Evolutionary conservation across 345 rosid genomes (phyloP).

Genomic region (Gossypium thurberi): DNA sequence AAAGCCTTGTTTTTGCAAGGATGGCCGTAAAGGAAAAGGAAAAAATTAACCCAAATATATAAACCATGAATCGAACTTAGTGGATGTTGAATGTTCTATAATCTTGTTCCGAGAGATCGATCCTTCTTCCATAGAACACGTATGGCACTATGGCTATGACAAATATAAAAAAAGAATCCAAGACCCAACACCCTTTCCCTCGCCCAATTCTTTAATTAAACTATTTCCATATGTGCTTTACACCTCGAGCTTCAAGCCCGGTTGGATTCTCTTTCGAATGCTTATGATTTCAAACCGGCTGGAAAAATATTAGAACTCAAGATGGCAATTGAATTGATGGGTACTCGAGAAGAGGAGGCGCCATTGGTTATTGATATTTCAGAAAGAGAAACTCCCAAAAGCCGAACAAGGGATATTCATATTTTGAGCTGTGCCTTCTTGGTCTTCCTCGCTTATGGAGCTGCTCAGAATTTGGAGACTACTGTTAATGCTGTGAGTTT

Average conservation of each 20-base stretch:
- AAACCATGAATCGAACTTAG: no score
- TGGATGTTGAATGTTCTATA: no score
- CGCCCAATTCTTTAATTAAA: not conserved
- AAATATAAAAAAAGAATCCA: not conserved
- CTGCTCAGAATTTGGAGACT: slow-evolving; percentile 90
- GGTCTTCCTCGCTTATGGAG: slow-evolving; percentile 80
- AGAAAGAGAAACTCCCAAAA: slow-evolving; percentile 24
- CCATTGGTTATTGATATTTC: slow-evolving; percentile 37
- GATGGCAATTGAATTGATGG: slow-evolving; percentile 1
- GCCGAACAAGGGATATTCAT: slow-evolving; percentile 60
- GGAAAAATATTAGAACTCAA: not conserved
- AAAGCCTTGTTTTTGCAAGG: no score
- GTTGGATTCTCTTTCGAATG: slow-evolving; percentile 17
- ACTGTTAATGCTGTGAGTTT: slow-evolving; percentile 63
- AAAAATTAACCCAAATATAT: no score
- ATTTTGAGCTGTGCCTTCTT: slow-evolving; percentile 59
- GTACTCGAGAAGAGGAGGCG: slow-evolving; percentile 32
- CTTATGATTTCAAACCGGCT: not conserved
- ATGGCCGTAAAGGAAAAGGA: no score
- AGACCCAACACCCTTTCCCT: not conserved
- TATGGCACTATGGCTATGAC: not conserved
- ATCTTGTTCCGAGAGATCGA: no score
- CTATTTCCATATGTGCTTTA: not conserved
- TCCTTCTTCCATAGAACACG: not conserved
- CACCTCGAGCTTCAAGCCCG: no score